Evolutionary conservation across 306 rosid species (phyloP).

Genomic region (Purshia tridentata): DNA sequence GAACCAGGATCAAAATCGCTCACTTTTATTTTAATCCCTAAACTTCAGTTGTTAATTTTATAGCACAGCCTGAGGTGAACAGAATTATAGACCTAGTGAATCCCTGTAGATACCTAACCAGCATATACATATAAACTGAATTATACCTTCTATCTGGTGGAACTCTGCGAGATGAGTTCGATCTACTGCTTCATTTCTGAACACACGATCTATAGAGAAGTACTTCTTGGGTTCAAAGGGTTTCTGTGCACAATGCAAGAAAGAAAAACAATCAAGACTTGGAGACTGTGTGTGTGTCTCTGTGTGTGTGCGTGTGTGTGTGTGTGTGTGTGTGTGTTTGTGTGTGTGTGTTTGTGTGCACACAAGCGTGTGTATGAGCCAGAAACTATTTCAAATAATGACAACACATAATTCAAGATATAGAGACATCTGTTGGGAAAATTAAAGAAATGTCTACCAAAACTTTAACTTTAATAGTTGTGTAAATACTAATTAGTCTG

Average conservation of each 20-base stretch:
- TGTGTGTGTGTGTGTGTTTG: background rate
- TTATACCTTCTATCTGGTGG: slow-evolving; percentile 95
- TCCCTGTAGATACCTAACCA: background rate
- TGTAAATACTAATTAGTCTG: background rate
- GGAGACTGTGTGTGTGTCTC: background rate
- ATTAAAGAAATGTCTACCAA: background rate
- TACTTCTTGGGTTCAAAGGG: slow-evolving; percentile 83
- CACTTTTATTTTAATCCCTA: background rate
- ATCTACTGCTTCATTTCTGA: slow-evolving; percentile 98
- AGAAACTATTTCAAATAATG: background rate
- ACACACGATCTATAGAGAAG: slow-evolving; percentile 94
- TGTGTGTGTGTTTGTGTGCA: too few species aligned
- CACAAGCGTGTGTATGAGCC: background rate
- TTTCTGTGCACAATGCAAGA: slow-evolving; percentile 50
- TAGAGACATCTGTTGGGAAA: background rate
- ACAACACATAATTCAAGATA: background rate
- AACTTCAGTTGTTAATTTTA: background rate
- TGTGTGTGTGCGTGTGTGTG: too few species aligned
- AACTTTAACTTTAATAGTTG: background rate
- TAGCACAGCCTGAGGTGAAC: slow-evolving; percentile 1
- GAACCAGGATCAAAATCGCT: background rate
- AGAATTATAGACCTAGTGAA: slow-evolving; percentile 1
- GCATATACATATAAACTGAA: slow-evolving; percentile 12
- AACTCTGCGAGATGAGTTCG: slow-evolving; percentile 98
- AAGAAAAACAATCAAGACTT: slow-evolving; percentile 10